Evolutionary conservation across 495 filamentous ascomycete genomes (phyloP), one percentile per base, ranked within the genome.

Genomic region (Podospora anserina): DNA sequence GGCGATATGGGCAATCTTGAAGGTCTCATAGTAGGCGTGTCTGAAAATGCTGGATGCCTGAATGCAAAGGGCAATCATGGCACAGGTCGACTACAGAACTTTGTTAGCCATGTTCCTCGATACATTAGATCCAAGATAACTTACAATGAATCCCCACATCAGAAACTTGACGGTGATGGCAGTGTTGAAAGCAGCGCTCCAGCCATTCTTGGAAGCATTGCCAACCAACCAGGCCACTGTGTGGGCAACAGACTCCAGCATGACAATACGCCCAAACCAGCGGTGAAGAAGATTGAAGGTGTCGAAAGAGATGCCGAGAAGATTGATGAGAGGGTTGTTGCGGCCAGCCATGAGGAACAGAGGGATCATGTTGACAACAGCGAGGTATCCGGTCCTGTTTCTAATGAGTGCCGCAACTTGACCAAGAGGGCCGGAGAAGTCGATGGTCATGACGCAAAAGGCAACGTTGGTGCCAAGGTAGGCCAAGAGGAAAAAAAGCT

Each of bases 21-120:
- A 97, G 0, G 85, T 89, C 77, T 96, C 93, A 76, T 96, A 97
- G 75, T 90, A 94, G n/a, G 92, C 91, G 78, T 96, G 93, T 49
- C 93, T 86, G 63, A 96, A 81, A 20, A 88, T 84, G 15, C 92
- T 94, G 13, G 86, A 84, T 2, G 93, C 90, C 74, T 95, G 92
- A 54, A 92, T 77, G 18, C 81, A 68, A 39, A 97, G 87, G 59
- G 84, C 81, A 34, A 88, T 74, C 76, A 94, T 87, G 0, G 88
- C 82, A 58, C 82, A 76, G 0, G 87, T 87, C 30, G 79, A 79
- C 86, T 88, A 70, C 61, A 19, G 23, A 49, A 5, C 1, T 55
- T 1, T 53, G 73, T 81, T 70, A 80, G 72, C 34, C 11, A 28
- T 16, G 59, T 13, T 11, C 27, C 2, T 9, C 27, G 13, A 19